These are phyloP conservation scores for Primulina eburnea DNA, from an alignment of 257 asterid genomes.

Conservation along the genomic window DNA sequence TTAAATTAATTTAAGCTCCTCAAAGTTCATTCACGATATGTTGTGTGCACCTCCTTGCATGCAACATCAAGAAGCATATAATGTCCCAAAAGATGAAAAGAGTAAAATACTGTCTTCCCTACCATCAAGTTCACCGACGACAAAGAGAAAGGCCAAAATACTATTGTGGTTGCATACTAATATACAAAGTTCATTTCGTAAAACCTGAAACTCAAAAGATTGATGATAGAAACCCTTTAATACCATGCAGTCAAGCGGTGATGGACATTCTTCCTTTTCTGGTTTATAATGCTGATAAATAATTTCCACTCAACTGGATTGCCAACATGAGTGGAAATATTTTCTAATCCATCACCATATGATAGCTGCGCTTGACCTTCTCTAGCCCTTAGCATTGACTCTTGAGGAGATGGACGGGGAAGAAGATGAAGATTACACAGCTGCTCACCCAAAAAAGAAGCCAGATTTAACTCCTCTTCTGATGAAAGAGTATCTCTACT, in stretches of 20 bases:
- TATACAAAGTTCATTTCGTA: slow-evolving; percentile 1
- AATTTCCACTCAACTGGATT: slow-evolving; percentile 51
- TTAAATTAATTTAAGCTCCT: slow-evolving; percentile 12
- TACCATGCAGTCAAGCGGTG: slow-evolving; percentile 79
- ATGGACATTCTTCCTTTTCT: slow-evolving; percentile 52
- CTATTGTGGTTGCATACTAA: not conserved
- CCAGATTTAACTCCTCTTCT: slow-evolving; percentile 59
- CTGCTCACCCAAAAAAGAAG: slow-evolving; percentile 91
- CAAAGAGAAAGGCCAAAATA: slow-evolving; percentile 13
- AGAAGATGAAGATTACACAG: slow-evolving; percentile 69
- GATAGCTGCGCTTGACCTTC: slow-evolving; percentile 38
- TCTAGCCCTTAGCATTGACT: slow-evolving; percentile 27
- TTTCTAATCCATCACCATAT: slow-evolving; percentile 37
- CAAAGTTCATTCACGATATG: not conserved
- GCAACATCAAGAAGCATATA: slow-evolving; percentile 8
- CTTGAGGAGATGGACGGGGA: slow-evolving; percentile 52
- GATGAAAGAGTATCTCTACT: slow-evolving; percentile 74
- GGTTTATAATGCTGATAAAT: slow-evolving; percentile 59
- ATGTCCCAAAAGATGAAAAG: slow-evolving; percentile 5
- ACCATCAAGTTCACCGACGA: not conserved
- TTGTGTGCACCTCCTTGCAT: slow-evolving; percentile 11
- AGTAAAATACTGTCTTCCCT: not conserved
- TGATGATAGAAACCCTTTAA: slow-evolving; percentile 19
- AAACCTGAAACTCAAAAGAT: slow-evolving; percentile 9
- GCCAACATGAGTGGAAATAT: slow-evolving; percentile 33